phyloP scores from a whole-genome alignment of 345 rosid species.

The Salix suchowensis region DNA sequence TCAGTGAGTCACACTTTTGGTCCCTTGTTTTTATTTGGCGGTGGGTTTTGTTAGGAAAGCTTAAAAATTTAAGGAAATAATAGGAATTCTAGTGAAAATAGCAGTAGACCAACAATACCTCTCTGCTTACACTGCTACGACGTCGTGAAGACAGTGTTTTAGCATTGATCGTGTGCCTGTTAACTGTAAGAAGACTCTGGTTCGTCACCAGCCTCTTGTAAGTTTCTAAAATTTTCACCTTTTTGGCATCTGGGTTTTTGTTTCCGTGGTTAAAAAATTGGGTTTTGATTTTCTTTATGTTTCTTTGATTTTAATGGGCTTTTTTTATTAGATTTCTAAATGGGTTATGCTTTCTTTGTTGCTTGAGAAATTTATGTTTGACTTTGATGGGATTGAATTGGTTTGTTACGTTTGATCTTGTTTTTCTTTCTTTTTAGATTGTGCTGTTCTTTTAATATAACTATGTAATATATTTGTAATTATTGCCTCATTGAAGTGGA shows the following conservation, averaged over 20 bases:
- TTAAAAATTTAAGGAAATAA: conserved; percentile 60
- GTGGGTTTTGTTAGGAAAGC: conserved; percentile 13
- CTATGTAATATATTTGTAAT: neutral
- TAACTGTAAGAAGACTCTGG: conserved; percentile 52
- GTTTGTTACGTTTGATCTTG: neutral
- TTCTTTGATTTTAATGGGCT: too few species aligned
- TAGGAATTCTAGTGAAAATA: conserved; percentile 54
- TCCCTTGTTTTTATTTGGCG: neutral
- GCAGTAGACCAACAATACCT: conserved; percentile 61
- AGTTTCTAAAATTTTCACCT: conserved; percentile 15
- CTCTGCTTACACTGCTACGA: conserved; percentile 4
- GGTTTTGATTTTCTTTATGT: neutral
- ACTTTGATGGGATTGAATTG: neutral
- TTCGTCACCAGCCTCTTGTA: conserved; percentile 72
- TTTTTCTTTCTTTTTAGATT: neutral
- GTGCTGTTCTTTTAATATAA: neutral
- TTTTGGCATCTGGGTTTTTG: neutral
- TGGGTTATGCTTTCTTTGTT: neutral
- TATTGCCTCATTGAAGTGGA: neutral
- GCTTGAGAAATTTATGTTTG: neutral
- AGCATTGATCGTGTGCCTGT: conserved; percentile 27
- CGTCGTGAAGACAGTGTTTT: conserved; percentile 22
- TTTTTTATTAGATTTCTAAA: neutral
- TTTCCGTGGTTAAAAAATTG: neutral
- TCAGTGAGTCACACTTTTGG: neutral